A percentile compares a stretch with the other conserved stretches of the same genome.
Conservation (phyloP, 148 eudicot genomes). For the Spergularia bocconei region DNA sequence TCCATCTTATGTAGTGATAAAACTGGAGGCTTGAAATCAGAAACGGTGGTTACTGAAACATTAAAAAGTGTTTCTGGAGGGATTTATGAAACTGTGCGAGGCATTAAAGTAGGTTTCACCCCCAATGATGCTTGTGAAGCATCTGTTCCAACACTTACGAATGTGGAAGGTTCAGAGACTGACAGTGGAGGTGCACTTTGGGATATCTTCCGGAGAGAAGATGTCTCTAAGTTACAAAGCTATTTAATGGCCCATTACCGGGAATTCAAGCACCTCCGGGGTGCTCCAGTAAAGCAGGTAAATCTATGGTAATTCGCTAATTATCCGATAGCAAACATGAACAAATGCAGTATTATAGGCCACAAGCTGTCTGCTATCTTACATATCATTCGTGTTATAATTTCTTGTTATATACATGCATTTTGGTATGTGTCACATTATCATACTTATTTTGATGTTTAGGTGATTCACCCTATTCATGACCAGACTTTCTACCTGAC, state of each 20-base stretch:
- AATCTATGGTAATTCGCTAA: not conserved
- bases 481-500: slow-evolving; percentile 49
- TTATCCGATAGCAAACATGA: too few species aligned
- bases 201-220: slow-evolving; percentile 30
- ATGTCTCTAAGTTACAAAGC: slow-evolving; percentile 58
- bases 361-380: not conserved
- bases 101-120: not conserved
- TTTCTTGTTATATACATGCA: not conserved
- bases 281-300: slow-evolving; percentile 49
- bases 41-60: too few species aligned
- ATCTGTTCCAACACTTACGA: not conserved
- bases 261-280: slow-evolving; percentile 56
- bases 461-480: slow-evolving; percentile 58
- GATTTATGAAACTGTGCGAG: not conserved
- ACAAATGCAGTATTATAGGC: too few species aligned
- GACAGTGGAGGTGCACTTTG: slow-evolving; percentile 49
- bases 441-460: not conserved
- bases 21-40: not conserved
- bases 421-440: not conserved
- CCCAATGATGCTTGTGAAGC: not conserved
- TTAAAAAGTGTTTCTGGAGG: too few species aligned
- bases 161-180: slow-evolving; percentile 11
- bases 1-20: not conserved
- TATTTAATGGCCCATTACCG: slow-evolving; percentile 50
- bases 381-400: not conserved